Evolutionary conservation across 129 eudicot genomes (phyloP).

Genomic region (Flaveria trinervia): DNA sequence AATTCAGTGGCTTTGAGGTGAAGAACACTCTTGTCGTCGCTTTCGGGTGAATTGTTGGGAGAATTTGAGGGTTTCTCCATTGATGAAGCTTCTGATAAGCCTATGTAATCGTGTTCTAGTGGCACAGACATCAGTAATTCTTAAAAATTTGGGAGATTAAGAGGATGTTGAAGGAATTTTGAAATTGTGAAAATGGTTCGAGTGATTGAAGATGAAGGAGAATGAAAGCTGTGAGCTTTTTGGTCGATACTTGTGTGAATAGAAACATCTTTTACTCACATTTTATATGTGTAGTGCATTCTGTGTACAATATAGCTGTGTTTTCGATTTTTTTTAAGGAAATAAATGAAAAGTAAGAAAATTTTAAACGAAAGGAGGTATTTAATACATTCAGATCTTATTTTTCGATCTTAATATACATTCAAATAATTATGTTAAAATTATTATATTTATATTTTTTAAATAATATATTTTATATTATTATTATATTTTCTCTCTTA

Average conservation of each 20-base stretch:
- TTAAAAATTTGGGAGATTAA: neutral
- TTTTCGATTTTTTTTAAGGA: too few relatives aligned
- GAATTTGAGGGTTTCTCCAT: slow-evolving; percentile 43
- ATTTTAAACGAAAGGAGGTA: too few relatives aligned
- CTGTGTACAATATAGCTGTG: too few relatives aligned
- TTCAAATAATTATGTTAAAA: too few relatives aligned
- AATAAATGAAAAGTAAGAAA: too few relatives aligned
- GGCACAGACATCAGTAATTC: slow-evolving; percentile 52
- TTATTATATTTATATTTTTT: too few relatives aligned
- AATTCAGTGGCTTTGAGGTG: slow-evolving; percentile 83
- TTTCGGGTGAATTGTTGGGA: slow-evolving; percentile 26
- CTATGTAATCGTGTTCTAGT: slow-evolving; percentile 76
- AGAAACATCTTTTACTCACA: neutral
- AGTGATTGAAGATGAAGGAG: slow-evolving; percentile 4
- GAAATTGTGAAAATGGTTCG: slow-evolving; percentile 14
- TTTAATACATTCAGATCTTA: too few relatives aligned
- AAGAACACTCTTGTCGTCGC: slow-evolving; percentile 34
- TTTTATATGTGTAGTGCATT: neutral
- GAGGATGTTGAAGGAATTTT: neutral
- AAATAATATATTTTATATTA: too few relatives aligned
- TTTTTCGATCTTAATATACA: too few relatives aligned
- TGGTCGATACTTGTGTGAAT: slow-evolving; percentile 13
- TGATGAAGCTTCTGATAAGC: slow-evolving; percentile 53
- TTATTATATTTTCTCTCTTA: too few relatives aligned
- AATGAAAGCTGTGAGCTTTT: slow-evolving; percentile 7